A percentile compares a stretch with the other conserved stretches of the same genome.
Conservation (phyloP, 768 basidiomycete species). For the Pholiota conissans region DNA sequence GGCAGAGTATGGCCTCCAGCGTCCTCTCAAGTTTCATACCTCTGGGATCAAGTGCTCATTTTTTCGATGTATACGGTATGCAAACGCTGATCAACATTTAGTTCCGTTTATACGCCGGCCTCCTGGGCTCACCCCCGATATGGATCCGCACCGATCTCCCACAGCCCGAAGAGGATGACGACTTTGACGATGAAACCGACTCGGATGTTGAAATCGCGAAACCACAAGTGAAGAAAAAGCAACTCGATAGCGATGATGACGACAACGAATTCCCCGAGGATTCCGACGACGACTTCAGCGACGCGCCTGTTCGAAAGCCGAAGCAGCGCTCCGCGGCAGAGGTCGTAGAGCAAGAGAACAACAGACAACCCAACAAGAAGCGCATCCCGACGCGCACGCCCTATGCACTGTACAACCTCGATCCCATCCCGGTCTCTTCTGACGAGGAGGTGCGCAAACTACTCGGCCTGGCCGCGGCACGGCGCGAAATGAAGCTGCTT, state of each 20-base stretch:
- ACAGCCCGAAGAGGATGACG: constrained; percentile 27
- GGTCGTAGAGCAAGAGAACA: not conserved
- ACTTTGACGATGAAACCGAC: constrained; percentile 22
- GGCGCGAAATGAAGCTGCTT: constrained; percentile 43
- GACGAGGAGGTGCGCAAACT: constrained; percentile 39
- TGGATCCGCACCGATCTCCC: constrained; percentile 39
- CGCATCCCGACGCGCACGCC: constrained; percentile 33
- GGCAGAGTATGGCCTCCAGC: constrained; percentile 38
- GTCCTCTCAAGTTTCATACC: constrained; percentile 30
- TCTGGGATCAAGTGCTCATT: constrained; percentile 68
- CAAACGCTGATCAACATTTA: constrained; percentile 22
- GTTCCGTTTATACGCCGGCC: constrained; percentile 64
- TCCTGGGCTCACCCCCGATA: constrained; percentile 49
- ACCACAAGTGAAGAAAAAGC: not conserved
- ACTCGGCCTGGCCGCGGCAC: constrained; percentile 32
- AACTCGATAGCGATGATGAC: not conserved
- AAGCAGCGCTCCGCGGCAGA: not conserved
- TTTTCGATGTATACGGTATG: not conserved
- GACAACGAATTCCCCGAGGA: too few relatives aligned
- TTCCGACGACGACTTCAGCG: not conserved
- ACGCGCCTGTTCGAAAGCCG: not conserved
- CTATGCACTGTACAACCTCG: constrained; percentile 36
- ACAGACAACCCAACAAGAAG: constrained; percentile 13
- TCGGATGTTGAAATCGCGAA: constrained; percentile 14
- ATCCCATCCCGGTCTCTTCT: constrained; percentile 29